Conservation (phyloP, 257 asterid species). For the Pogostemon cablin region DNA sequence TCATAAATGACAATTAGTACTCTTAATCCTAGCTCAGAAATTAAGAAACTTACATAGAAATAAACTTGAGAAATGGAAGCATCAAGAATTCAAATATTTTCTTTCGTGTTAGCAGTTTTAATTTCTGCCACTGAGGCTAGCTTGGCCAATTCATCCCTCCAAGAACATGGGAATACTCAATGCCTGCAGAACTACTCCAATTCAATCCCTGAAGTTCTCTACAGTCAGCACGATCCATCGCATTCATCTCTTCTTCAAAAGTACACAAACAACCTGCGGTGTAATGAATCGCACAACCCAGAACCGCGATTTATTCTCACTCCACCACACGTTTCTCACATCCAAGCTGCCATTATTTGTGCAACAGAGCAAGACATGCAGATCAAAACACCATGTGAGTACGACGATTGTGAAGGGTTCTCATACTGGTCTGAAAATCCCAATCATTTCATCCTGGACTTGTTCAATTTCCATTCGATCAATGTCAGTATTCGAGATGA, state of each 20-base stretch:
- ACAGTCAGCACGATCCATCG: slow-evolving; percentile 43
- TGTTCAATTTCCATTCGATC: slow-evolving; percentile 46
- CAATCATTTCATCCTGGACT: slow-evolving; percentile 43
- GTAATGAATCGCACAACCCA: slow-evolving; percentile 48
- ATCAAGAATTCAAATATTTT: slow-evolving; percentile 16
- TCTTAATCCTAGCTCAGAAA: not conserved
- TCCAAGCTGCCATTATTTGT: slow-evolving; percentile 49
- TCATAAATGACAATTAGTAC: too few species aligned
- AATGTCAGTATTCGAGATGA: slow-evolving; percentile 40
- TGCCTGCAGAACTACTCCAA: slow-evolving; percentile 36
- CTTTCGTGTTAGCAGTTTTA: slow-evolving; percentile 23
- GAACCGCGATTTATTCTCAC: slow-evolving; percentile 53
- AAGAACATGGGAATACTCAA: slow-evolving; percentile 23
- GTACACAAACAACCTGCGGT: slow-evolving; percentile 50
- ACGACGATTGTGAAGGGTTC: slow-evolving; percentile 52
- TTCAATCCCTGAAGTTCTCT: slow-evolving; percentile 48
- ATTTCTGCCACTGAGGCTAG: not conserved
- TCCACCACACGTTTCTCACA: slow-evolving; percentile 48
- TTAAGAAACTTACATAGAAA: not conserved
- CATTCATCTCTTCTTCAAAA: slow-evolving; percentile 43
- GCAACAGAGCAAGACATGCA: slow-evolving; percentile 39
- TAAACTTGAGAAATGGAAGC: slow-evolving; percentile 26
- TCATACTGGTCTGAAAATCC: slow-evolving; percentile 43
- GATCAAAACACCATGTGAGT: slow-evolving; percentile 50
- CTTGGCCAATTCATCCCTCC: slow-evolving; percentile 14